Evolutionary conservation across 176 grass and related monocot genomes (phyloP).

Genomic region (Tuctoria greenei): DNA sequence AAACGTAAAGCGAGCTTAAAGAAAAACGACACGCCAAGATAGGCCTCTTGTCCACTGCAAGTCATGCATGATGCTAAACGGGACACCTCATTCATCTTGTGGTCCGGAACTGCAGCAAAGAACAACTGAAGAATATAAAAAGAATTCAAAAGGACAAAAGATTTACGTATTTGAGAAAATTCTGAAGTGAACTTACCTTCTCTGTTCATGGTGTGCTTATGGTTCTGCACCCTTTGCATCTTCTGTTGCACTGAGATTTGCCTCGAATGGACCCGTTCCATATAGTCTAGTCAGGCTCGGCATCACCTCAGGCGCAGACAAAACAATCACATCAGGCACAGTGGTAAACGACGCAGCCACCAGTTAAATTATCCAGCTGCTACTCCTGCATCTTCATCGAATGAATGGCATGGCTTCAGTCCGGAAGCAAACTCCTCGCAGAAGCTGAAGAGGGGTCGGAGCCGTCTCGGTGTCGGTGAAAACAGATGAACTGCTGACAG

Average conservation of each 20-base stretch:
- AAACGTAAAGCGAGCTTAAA: slow-evolving; percentile 26
- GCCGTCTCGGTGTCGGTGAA: slow-evolving; percentile 30
- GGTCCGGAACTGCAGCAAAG: background rate
- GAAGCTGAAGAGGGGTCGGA: background rate
- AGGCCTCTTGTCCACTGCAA: background rate
- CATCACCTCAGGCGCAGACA: slow-evolving; percentile 22
- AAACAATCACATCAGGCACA: background rate
- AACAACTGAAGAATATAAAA: background rate
- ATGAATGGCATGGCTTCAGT: background rate
- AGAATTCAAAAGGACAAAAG: background rate
- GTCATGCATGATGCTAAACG: slow-evolving; percentile 13
- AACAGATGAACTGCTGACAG: background rate
- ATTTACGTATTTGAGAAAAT: background rate
- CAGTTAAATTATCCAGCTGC: background rate
- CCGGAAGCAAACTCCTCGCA: background rate
- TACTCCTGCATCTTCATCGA: background rate
- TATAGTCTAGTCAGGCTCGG: slow-evolving; percentile 10
- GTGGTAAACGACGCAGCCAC: slow-evolving; percentile 17
- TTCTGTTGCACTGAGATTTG: background rate
- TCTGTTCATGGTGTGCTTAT: background rate
- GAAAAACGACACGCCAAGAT: background rate
- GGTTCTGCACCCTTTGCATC: background rate
- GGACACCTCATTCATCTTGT: background rate
- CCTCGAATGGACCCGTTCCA: slow-evolving; percentile 1
- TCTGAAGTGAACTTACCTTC: background rate